Conservation (phyloP, 139 green algal genomes). For the Tetratostichococcus sp. region DNA sequence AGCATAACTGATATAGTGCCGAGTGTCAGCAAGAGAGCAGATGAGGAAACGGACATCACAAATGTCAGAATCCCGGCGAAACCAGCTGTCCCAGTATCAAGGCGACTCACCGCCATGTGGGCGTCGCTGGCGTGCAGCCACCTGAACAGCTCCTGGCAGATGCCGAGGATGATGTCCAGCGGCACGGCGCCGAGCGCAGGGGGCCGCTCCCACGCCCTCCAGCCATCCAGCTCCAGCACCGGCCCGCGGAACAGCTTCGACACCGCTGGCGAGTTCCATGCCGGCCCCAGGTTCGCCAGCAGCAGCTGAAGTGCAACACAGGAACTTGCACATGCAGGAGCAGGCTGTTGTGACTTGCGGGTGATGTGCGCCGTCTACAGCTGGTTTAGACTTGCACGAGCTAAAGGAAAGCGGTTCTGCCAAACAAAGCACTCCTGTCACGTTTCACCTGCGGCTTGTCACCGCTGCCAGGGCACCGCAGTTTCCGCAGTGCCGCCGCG, state of each 20-base stretch:
- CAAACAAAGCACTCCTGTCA: too few relatives aligned
- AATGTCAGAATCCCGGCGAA: too few relatives aligned
- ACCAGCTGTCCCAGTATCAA: too few relatives aligned
- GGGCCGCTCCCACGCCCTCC: conserved; percentile 15
- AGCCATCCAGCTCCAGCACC: conserved; percentile 17
- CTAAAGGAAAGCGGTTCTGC: too few relatives aligned
- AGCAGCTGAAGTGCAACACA: too few relatives aligned
- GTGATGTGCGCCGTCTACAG: too few relatives aligned
- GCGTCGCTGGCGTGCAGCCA: not conserved
- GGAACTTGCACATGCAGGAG: too few relatives aligned
- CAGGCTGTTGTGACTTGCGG: too few relatives aligned
- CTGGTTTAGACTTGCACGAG: too few relatives aligned
- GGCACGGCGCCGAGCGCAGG: not conserved
- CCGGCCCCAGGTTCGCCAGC: conserved; percentile 30
- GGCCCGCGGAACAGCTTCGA: conserved; percentile 1
- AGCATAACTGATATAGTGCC: too few relatives aligned
- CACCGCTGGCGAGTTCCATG: conserved; percentile 5
- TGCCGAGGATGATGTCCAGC: not conserved
- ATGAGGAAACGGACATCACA: too few relatives aligned
- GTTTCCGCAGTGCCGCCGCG: not conserved
- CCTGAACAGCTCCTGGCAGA: not conserved
- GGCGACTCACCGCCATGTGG: not conserved
- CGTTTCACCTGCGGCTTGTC: not conserved
- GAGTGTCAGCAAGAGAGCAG: too few relatives aligned
- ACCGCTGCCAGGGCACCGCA: not conserved